These are phyloP conservation scores for Rhazya stricta DNA, from an alignment of 257 asterid species.

Conservation along the genomic window DNA sequence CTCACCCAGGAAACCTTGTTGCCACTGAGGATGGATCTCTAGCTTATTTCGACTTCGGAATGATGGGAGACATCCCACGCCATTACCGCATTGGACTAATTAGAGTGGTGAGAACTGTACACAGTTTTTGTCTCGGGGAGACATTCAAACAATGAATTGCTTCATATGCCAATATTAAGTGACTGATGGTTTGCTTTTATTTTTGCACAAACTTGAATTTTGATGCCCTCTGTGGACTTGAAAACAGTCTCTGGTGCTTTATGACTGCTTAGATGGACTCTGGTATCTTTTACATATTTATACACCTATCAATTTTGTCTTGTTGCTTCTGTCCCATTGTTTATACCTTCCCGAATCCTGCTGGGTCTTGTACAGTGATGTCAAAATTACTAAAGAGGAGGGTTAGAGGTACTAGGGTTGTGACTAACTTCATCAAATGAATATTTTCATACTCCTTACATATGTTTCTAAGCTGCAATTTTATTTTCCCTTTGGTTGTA, in stretches of 20 bases:
- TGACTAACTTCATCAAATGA: neutral
- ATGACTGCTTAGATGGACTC: neutral
- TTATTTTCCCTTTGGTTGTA: neutral
- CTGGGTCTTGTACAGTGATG: neutral
- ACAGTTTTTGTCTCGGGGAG: neutral
- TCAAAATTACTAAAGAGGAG: no score
- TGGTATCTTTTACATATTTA: neutral
- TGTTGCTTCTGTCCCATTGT: neutral
- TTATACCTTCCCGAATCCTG: neutral
- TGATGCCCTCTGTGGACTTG: neutral
- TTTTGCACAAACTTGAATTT: neutral
- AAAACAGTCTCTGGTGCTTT: neutral
- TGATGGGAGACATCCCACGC: constrained; percentile 98
- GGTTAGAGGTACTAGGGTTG: neutral
- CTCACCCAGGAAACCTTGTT: constrained; percentile 98
- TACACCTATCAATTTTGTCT: neutral
- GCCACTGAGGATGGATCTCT: constrained; percentile 83
- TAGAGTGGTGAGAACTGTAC: constrained; percentile 56
- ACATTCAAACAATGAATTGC: neutral
- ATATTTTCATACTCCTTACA: neutral
- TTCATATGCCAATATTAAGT: neutral
- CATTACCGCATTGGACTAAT: constrained; percentile 96
- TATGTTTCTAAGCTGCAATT: neutral
- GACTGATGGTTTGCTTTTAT: no score
- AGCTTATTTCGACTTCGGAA: constrained; percentile 97